phyloP scores from a whole-genome alignment of 441 rosid species.

The Flueggea neowawraea region DNA sequence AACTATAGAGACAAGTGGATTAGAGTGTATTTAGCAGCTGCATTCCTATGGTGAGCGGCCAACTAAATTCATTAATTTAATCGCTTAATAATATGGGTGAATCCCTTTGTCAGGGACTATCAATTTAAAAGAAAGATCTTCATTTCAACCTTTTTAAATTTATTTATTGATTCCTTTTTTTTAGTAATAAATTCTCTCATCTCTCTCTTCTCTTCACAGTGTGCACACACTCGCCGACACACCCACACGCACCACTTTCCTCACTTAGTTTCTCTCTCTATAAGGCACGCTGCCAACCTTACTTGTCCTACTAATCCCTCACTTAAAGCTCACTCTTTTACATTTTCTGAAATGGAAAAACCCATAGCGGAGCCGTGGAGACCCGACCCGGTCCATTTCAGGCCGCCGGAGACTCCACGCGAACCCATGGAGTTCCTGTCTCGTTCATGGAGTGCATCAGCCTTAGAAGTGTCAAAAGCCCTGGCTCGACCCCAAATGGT shows the following conservation, averaged over 20 bases:
- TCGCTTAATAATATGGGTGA: no score
- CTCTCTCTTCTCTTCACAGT: neutral
- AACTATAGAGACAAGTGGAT: no score
- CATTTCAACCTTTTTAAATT: no score
- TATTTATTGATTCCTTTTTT: no score
- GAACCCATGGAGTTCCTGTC: slow-evolving; percentile 97
- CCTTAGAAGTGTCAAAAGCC: slow-evolving; percentile 79
- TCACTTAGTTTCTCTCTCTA: slow-evolving; percentile 3
- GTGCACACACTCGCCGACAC: neutral
- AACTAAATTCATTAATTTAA: no score
- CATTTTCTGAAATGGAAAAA: slow-evolving; percentile 12
- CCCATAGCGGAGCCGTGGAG: slow-evolving; percentile 39
- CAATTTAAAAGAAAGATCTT: no score
- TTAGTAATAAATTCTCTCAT: neutral
- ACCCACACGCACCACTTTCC: slow-evolving; percentile 2
- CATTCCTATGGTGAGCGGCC: no score
- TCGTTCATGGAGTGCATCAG: slow-evolving; percentile 92
- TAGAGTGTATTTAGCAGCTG: no score
- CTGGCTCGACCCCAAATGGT: slow-evolving; percentile 42
- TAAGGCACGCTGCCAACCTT: slow-evolving; percentile 9
- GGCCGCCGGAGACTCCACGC: slow-evolving; percentile 84
- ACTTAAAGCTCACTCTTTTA: neutral
- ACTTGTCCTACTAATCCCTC: slow-evolving; percentile 5
- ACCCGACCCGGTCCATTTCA: slow-evolving; percentile 46
- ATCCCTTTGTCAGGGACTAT: no score